Evolutionary conservation across 179 eudicot genomes (phyloP).

Genomic region (Camellia oleifera): DNA sequence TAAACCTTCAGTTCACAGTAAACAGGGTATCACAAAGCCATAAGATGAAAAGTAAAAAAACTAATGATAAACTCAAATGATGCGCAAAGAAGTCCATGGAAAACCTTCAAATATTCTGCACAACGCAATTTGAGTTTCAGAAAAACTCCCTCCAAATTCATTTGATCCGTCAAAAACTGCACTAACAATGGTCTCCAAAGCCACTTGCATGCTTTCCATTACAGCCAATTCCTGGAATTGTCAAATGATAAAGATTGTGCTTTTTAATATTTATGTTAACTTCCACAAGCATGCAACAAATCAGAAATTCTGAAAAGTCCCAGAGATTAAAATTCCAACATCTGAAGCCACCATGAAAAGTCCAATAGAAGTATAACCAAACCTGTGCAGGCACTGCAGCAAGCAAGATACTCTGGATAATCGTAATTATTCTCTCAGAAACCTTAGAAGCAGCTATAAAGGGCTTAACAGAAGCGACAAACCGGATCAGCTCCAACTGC

Average conservation of each 20-base stretch:
- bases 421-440: slow-evolving; percentile 57
- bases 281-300: not conserved
- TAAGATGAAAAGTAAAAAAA: slow-evolving; percentile 14
- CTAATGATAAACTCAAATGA: not conserved
- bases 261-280: not conserved
- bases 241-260: slow-evolving; percentile 1
- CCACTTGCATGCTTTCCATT: slow-evolving; percentile 90
- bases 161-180: slow-evolving; percentile 77
- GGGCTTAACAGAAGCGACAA: slow-evolving; percentile 70
- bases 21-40: slow-evolving; percentile 30
- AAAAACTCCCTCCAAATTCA: slow-evolving; percentile 45
- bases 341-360: not conserved
- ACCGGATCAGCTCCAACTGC: slow-evolving; percentile 92
- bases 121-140: slow-evolving; percentile 57
- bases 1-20: slow-evolving; percentile 55
- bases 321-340: not conserved
- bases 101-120: slow-evolving; percentile 85
- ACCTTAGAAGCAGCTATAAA: slow-evolving; percentile 69
- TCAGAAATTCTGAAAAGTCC: not conserved
- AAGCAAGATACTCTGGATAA: slow-evolving; percentile 46
- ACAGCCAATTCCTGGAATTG: slow-evolving; percentile 63
- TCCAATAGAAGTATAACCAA: slow-evolving; percentile 4
- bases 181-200: slow-evolving; percentile 66
- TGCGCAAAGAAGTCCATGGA: slow-evolving; percentile 7
- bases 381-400: slow-evolving; percentile 73